Evolutionary conservation across 1,284 basidiomycete species (phyloP), one percentile per base, ranked within the genome.

Genomic region (Lentinula novae-zelandiae): DNA sequence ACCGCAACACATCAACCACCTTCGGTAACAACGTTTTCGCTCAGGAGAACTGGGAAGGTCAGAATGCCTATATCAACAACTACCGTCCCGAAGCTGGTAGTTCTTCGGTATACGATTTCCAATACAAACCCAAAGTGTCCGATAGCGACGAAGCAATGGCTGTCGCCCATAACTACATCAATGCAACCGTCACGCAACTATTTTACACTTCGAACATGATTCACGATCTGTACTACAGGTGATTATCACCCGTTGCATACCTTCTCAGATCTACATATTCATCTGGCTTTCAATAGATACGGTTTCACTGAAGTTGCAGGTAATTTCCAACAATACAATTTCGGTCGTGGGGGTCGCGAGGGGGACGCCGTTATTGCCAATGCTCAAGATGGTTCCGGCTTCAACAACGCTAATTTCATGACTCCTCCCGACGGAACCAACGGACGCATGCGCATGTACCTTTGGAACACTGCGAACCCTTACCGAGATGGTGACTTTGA

Each of bases 271-370:
- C 55, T 51, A 48, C 60, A 13, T 58, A 20, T 75, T 15, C 27
- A 27, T 4, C 27, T 68, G 72, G 44, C 70, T 76, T 39, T 27
- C 31, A 36, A 65, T 22, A 84, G 86, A 48, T 90, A 95, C 65
- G 95, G 95, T 33, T 97, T 98, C 73, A 91, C 92, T 70, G 95
- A 98, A 74, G 81, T 84, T 7, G 81, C 93, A 2, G 95, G 96
- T 42, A 98, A 98, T 83, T 98, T 98, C 89, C 96, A 98, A 76
- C 92, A 96, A 72, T 82, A 93, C 82, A 98, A 98, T 85, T 95
- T 95, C 70, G 93, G 87, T 1, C 86, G 88, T 56, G 96, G 95
- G 38, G 96, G 96, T 46, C 77, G 78, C 61, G 95, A 92, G 69
- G 84, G 85, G 64, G 96, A 98, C 68, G 95, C 87, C 49, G 93